Percentiles rank a stretch among this genome's conserved stretches.
Evolutionary conservation across 164 flowering plant species (phyloP).

Genomic region (Santalum album): DNA sequence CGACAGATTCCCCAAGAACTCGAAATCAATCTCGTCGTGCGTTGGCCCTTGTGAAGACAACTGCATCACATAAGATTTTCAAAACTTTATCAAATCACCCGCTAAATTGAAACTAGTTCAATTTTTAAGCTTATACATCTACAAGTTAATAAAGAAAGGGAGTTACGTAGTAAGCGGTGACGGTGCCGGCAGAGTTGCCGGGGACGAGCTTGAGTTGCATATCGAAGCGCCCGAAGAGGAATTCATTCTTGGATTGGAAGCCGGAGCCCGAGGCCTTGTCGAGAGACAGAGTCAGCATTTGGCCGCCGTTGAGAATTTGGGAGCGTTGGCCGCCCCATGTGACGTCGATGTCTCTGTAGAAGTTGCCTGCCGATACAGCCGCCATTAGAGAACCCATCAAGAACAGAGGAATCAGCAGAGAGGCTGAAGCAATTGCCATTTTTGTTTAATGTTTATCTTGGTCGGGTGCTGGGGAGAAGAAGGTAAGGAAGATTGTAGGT

Average conservation of each 20-base stretch:
- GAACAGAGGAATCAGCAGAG: too few relatives aligned
- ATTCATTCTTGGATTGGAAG: neutral
- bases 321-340: neutral
- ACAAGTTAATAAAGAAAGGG: too few relatives aligned
- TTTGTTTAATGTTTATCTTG: too few relatives aligned
- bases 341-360: neutral
- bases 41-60: constrained; percentile 12
- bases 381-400: neutral
- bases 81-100: too few relatives aligned
- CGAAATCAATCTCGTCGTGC: constrained; percentile 16
- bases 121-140: neutral
- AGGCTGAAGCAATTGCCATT: too few relatives aligned
- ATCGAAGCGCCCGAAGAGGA: neutral
- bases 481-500: too few relatives aligned
- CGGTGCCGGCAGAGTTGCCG: constrained; percentile 1
- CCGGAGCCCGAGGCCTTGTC: neutral
- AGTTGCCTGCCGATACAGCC: neutral
- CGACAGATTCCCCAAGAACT: constrained; percentile 11
- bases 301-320: neutral
- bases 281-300: neutral
- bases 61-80: constrained; percentile 6
- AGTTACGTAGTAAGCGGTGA: neutral
- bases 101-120: too few relatives aligned
- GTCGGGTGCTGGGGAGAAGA: too few relatives aligned
- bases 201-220: neutral